Percentiles rank a stretch among this genome's conserved stretches.
Evolutionary conservation across 1,284 basidiomycete species (phyloP).

Genomic region (Xerocomus minutiporus): DNA sequence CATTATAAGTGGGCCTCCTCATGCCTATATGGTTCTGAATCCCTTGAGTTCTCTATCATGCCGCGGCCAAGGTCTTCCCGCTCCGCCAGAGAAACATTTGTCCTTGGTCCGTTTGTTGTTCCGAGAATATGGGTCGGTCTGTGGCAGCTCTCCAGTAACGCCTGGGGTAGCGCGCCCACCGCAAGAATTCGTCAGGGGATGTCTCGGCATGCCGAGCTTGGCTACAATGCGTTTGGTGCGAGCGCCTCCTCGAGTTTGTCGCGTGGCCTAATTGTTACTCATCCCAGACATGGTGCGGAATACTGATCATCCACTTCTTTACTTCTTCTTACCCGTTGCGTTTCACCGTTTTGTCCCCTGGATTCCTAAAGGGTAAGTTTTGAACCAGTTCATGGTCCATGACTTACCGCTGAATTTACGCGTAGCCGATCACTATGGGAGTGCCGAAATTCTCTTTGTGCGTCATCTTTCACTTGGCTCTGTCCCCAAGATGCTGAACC

Average conservation of each 20-base stretch:
- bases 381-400: neutral
- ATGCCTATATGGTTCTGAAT: constrained; percentile 3
- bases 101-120: constrained; percentile 53
- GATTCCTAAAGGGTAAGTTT: constrained; percentile 18
- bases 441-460: constrained; percentile 74
- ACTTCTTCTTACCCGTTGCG: constrained; percentile 19
- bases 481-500: constrained; percentile 6
- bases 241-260: neutral
- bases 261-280: constrained; percentile 5
- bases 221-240: constrained; percentile 71
- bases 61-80: constrained; percentile 10
- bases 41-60: constrained; percentile 18
- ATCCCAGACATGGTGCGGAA: constrained; percentile 51
- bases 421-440: constrained; percentile 78
- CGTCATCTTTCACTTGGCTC: constrained; percentile 22
- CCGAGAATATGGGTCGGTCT: constrained; percentile 74
- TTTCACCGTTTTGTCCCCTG: constrained; percentile 4
- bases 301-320: constrained; percentile 1
- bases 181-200: constrained; percentile 64
- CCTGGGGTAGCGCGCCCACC: constrained; percentile 72
- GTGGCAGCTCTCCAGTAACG: constrained; percentile 79
- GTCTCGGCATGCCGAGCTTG: constrained; percentile 56
- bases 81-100: constrained; percentile 46
- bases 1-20: constrained; percentile 19
- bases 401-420: constrained; percentile 11